Base-by-base conservation (phyloP, 371 early-diverging fungal species). In the Mucor irregularis region DNA sequence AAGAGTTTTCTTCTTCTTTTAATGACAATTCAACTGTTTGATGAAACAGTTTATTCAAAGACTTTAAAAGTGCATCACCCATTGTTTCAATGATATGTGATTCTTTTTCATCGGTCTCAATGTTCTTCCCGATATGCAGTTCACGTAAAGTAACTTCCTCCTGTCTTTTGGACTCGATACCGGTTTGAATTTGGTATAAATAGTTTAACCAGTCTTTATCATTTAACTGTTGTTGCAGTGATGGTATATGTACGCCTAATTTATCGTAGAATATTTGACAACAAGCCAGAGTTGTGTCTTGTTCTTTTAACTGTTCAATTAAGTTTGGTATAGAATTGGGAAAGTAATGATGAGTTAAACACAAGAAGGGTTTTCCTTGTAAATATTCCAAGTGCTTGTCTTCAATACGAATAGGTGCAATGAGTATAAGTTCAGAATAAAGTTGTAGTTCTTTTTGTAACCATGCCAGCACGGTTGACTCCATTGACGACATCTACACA, bases 401-500 rank as follows among this genome's bases (percentile, higher is more conserved):
- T 39, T 39, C 39, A 24, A 24, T 42, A 35, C 46, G 47, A 21
- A 66, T 33, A 11, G 53, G 40, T 21, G 56, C 33, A 25, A 72
- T 48, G 8, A 72, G 48, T 8, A 49, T 39, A 5, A 72, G 61
- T 16, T 66, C 62, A 52, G 56, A 47, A 39, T 71, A 74, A 33
- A 64, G 48, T 19, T 56, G 21, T 33, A 74, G 63, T 40, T 71
- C 64, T 28, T 48, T 56, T 45, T 71, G 74, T 43, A 58, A 65
- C 74, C 74, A 74, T 66, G 71, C 67, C 71, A 68, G 74, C 74
- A 74, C 52, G 62, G 68, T 61, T 42, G 42, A 24, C 10, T 21
- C 16, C 24, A 42, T 11, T 22, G 42, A 42, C n/a, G n/a, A 22
- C 42, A 42, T 24, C 42, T 42, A 24, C 24, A 42, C 42, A 42